Base-by-base conservation (phyloP, 371 early-diverging fungal species). In the Mucor racemosus region DNA sequence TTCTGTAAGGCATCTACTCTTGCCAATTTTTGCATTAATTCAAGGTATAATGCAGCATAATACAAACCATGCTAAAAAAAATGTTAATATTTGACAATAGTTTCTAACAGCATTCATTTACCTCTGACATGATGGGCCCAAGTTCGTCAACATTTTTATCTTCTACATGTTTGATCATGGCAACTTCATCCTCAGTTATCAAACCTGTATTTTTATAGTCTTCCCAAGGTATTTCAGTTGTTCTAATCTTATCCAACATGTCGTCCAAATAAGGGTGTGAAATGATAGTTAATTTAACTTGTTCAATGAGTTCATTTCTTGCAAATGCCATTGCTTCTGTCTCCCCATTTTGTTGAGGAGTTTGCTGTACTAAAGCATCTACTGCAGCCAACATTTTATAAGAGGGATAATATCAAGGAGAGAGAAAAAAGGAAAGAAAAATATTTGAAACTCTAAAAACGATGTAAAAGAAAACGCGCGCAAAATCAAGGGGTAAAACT, bases 1-100 rank as follows among this genome's bases (percentile, higher is more conserved):
- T 92, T 91, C 74, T 97, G 95, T 35, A 95, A 77, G 15, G 95
- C 95, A 70, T 97, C 98, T 31, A 91, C 86, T 63, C 97, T 88
- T 31, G 91, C 87, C 36, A 96, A 82, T 76, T 93, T 95, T 46
- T 86, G 84, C 71, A 97, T 84, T 14, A 97, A 76, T 34, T 76
- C 81, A 31, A 90, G 78, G 60, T 92, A 92, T 44, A 87, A 71
- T 4, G 81, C 85, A n/a, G 89, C 86, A 81, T 91, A 82, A 42
- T 72, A 76, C 11, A 74, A 62, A n/a, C 81, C 81, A 55, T 80
- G 81, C 81, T 80, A 61, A 8, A 38, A 19, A 19, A 5, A 19
- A 26, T 31, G 53, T 53, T 53, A 26, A 53, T 31, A 13, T 53
- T 3, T 26, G 26, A 26, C 1, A 26, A 26, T 26, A 26, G 26